Evolutionary conservation across 2,329 filamentous ascomycete genomes (phyloP).

Genomic region (Neurospora crassa): DNA sequence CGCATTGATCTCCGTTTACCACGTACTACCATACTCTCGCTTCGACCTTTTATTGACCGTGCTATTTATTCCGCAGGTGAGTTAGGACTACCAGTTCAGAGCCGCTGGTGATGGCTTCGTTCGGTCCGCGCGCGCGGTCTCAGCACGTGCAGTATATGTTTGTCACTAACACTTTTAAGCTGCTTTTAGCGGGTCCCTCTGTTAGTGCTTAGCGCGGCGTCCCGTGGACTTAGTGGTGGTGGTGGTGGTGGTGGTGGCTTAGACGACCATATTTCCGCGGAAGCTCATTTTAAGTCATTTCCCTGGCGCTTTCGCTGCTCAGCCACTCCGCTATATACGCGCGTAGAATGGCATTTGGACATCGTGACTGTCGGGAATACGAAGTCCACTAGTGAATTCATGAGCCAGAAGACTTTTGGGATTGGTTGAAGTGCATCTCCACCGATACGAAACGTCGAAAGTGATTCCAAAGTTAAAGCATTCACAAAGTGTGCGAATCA

Average conservation of each 20-base stretch:
- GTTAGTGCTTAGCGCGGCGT: too few species aligned
- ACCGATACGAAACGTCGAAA: background rate
- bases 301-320: background rate
- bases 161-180: too few species aligned
- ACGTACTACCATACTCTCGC: too few species aligned
- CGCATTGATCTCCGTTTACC: too few species aligned
- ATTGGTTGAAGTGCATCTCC: background rate
- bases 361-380: background rate
- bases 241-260: background rate
- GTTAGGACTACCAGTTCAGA: too few species aligned
- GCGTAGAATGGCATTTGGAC: background rate
- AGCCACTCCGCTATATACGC: background rate
- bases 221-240: too few species aligned
- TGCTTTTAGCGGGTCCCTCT: too few species aligned
- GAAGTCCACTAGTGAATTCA: background rate
- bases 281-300: background rate
- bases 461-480: too few species aligned
- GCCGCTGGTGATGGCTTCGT: background rate
- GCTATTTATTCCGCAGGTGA: too few species aligned
- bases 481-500: background rate
- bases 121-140: too few species aligned
- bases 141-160: too few species aligned
- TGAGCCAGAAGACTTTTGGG: background rate
- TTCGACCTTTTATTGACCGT: too few species aligned
- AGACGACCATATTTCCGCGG: background rate